These are phyloP conservation scores for Strigomonas oncopelti DNA, from an alignment of 208 protist genomes.

Conservation along the genomic window DNA sequence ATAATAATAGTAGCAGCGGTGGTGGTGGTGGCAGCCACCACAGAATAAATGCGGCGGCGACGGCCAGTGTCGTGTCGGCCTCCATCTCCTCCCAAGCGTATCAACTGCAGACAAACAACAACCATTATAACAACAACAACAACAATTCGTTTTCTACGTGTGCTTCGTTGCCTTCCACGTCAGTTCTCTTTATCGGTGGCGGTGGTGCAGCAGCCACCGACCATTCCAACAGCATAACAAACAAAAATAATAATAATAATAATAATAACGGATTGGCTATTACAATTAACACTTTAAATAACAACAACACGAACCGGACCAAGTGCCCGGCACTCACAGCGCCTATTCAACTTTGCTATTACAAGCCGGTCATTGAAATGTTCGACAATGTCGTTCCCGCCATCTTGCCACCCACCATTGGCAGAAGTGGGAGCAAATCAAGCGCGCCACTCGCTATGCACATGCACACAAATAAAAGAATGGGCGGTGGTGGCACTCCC, in stretches of 20 bases:
- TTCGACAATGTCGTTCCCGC: not conserved
- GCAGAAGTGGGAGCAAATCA: too few relatives aligned
- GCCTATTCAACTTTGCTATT: not conserved
- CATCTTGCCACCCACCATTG: too few relatives aligned
- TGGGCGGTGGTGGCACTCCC: too few relatives aligned
- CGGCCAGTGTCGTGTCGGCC: too few relatives aligned
- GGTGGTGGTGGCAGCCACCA: too few relatives aligned
- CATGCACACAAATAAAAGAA: not conserved
- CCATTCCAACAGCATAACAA: not conserved
- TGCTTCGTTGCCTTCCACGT: not conserved
- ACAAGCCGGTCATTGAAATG: not conserved
- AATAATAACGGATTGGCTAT: not conserved
- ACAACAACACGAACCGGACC: not conserved
- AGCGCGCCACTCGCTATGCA: too few relatives aligned
- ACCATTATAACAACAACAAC: not conserved
- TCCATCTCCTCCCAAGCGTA: too few relatives aligned
- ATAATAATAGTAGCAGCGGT: not conserved
- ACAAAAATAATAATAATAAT: not conserved
- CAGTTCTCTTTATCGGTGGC: too few relatives aligned
- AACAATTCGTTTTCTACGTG: slow-evolving; percentile 5
- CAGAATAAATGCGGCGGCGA: too few relatives aligned
- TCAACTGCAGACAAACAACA: not conserved
- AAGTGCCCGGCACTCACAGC: not conserved
- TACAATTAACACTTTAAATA: not conserved
- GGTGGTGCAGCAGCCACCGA: too few relatives aligned